These are phyloP conservation scores for Lactarius pseudohatsudake DNA, from an alignment of 768 basidiomycete genomes.

Conservation along the genomic window DNA sequence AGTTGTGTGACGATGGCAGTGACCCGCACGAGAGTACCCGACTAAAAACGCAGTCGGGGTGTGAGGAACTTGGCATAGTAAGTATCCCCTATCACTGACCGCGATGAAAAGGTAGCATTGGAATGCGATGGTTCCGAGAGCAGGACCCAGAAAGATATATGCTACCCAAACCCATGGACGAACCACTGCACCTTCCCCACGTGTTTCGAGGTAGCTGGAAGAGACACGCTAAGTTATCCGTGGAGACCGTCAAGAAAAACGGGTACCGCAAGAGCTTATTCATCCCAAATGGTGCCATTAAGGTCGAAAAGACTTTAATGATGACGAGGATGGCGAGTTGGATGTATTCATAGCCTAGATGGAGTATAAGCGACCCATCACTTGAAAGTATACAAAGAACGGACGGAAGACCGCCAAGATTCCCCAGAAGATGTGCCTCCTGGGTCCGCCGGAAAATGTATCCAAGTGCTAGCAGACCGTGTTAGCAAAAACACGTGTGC, in stretches of 20 bases:
- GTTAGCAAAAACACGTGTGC: background rate
- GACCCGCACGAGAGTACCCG: slow-evolving; percentile 40
- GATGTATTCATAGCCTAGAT: slow-evolving; percentile 25
- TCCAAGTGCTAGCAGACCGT: slow-evolving; percentile 33
- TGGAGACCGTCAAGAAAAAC: background rate
- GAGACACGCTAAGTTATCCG: too few relatives aligned
- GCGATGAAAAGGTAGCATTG: slow-evolving; percentile 53
- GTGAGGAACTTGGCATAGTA: background rate
- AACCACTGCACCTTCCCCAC: slow-evolving; percentile 47
- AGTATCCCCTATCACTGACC: slow-evolving; percentile 27
- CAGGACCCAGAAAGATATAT: slow-evolving; percentile 50
- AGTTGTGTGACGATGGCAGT: slow-evolving; percentile 54
- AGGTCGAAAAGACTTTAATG: slow-evolving; percentile 25
- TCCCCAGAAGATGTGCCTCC: slow-evolving; percentile 33
- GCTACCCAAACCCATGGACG: slow-evolving; percentile 72
- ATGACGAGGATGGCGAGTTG: slow-evolving; percentile 14
- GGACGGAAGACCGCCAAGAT: slow-evolving; percentile 31
- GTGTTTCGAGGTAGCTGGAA: slow-evolving; percentile 52
- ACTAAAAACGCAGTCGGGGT: slow-evolving; percentile 26
- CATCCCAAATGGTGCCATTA: slow-evolving; percentile 36
- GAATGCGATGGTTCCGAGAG: slow-evolving; percentile 42
- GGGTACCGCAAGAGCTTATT: slow-evolving; percentile 36
- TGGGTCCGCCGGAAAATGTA: slow-evolving; percentile 27
- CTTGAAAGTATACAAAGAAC: background rate
- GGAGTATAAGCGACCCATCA: background rate